phyloP scores from a whole-genome alignment of 352 stramenopile genomes.

The Globisporangium sylvaticum region DNA sequence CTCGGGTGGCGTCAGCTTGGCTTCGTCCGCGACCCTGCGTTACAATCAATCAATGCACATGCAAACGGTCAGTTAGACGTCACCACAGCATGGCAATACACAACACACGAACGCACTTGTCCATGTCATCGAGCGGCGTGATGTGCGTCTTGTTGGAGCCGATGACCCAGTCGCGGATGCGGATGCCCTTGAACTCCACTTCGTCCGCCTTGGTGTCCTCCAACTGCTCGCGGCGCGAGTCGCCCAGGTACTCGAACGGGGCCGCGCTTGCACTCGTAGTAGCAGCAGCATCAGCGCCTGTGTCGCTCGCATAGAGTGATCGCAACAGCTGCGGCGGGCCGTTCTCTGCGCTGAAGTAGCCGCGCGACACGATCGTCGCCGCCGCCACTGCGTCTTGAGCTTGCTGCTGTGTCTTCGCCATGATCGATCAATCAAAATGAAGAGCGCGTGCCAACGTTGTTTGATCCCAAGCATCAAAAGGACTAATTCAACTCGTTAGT shows the following conservation, averaged over 20 bases:
- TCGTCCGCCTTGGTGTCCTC: constrained; percentile 43
- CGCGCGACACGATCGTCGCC: constrained; percentile 22
- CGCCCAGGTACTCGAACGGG: constrained; percentile 40
- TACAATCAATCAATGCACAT: background rate
- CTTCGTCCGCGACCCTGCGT: constrained; percentile 46
- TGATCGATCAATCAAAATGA: background rate
- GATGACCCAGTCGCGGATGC: constrained; percentile 58
- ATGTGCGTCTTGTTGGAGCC: constrained; percentile 83
- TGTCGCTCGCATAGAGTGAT: constrained; percentile 21
- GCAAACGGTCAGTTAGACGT: background rate
- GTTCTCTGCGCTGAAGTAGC: constrained; percentile 53
- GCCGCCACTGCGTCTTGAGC: background rate
- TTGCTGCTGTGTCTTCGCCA: background rate
- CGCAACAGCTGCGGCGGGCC: constrained; percentile 48
- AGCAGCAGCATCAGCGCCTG: background rate
- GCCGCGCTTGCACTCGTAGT: background rate
- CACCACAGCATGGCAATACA: background rate
- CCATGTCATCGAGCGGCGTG: constrained; percentile 65
- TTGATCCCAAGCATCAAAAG: too few relatives aligned
- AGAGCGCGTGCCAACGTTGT: too few relatives aligned
- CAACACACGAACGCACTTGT: constrained; percentile 54
- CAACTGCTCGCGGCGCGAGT: constrained; percentile 38
- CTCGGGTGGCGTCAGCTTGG: constrained; percentile 75
- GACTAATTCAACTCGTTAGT: too few relatives aligned
- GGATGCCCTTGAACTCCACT: constrained; percentile 69